Conservation (phyloP, 2,329 filamentous ascomycete genomes). For the Grosmannia huntii region DNA sequence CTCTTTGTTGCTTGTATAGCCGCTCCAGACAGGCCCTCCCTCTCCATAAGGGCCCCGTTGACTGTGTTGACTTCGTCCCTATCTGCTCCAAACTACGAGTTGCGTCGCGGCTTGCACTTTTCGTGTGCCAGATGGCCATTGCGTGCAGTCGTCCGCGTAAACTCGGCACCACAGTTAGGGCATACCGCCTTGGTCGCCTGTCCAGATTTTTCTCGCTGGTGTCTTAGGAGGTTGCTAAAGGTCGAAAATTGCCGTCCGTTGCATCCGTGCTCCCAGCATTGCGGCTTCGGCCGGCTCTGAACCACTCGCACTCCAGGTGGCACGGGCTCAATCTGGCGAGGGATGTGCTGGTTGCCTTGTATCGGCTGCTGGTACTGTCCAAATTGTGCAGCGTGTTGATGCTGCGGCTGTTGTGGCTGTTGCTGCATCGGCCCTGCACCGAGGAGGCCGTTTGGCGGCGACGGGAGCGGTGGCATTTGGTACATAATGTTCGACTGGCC, state of each 20-base stretch:
- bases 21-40: background rate
- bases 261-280: slow-evolving; percentile 95
- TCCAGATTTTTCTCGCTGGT: slow-evolving; percentile 89
- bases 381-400: background rate
- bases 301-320: slow-evolving; percentile 49
- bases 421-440: background rate
- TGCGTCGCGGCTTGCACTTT: slow-evolving; percentile 72
- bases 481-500: slow-evolving; percentile 18
- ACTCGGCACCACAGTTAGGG: slow-evolving; percentile 83
- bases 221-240: slow-evolving; percentile 85
- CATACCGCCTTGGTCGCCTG: slow-evolving; percentile 81
- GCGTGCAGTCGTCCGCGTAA: slow-evolving; percentile 75
- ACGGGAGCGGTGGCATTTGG: slow-evolving; percentile 17
- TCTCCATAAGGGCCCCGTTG: background rate
- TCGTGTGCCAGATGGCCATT: slow-evolving; percentile 80
- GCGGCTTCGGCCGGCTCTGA: slow-evolving; percentile 75
- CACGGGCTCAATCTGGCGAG: slow-evolving; percentile 5
- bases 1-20: background rate
- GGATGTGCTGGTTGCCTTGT: slow-evolving; percentile 3
- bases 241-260: slow-evolving; percentile 93
- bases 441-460: slow-evolving; percentile 10
- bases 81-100: slow-evolving; percentile 11
- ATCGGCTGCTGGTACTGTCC: background rate
- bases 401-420: background rate
- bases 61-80: background rate